Percentiles rank a stretch among this genome's conserved stretches.
Conservation (phyloP, 441 rosid genomes). For the Populus trichocarpa region DNA sequence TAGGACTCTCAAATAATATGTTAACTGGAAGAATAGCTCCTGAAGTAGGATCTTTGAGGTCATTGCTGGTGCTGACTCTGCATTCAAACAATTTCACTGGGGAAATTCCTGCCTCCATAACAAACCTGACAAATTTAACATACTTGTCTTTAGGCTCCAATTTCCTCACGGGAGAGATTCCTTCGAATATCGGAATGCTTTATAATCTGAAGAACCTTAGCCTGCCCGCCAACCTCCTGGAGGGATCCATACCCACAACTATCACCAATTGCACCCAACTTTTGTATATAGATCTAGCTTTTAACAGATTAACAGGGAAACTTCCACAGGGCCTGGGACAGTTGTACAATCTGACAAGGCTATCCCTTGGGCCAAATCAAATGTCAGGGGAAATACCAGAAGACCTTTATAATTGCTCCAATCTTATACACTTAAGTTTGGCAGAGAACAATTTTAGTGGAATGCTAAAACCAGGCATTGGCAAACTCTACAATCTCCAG, state of each 20-base stretch:
- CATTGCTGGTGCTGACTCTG: constrained; percentile 55
- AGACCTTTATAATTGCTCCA: constrained; percentile 70
- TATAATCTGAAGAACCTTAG: constrained; percentile 60
- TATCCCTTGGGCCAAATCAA: constrained; percentile 42
- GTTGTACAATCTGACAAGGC: constrained; percentile 44
- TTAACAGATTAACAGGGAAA: constrained; percentile 46
- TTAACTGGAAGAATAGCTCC: constrained; percentile 52
- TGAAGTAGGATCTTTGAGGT: constrained; percentile 51
- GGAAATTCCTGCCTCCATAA: constrained; percentile 57
- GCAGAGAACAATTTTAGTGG: constrained; percentile 56
- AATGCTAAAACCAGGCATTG: constrained; percentile 48
- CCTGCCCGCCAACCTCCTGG: constrained; percentile 42
- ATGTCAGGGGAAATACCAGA: constrained; percentile 71
- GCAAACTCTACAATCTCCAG: constrained; percentile 51
- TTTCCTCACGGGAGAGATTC: constrained; percentile 57
- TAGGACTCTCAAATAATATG: constrained; percentile 64
- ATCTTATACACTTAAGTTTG: constrained; percentile 30
- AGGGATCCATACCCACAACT: constrained; percentile 72
- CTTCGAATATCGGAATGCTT: constrained; percentile 57
- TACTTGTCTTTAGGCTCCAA: constrained; percentile 57
- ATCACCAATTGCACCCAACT: constrained; percentile 67
- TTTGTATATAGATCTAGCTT: constrained; percentile 30
- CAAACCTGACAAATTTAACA: constrained; percentile 59
- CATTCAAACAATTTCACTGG: constrained; percentile 65
- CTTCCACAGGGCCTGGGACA: constrained; percentile 59